phyloP scores from a whole-genome alignment of 2,329 filamentous ascomycete genomes.

The Aspergillus pseudoglaucus region DNA sequence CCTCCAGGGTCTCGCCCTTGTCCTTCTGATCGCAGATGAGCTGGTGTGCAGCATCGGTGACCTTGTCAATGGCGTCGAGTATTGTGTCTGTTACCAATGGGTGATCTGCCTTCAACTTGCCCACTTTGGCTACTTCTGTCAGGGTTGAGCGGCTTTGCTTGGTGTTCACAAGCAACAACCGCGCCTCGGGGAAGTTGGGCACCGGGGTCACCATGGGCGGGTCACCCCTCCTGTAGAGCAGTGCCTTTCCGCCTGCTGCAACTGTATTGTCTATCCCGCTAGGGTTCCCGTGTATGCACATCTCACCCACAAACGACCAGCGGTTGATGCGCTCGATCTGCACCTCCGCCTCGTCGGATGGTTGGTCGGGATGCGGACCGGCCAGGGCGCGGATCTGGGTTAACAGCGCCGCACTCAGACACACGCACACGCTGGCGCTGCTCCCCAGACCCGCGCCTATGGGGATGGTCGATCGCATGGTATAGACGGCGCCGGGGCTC shows the following conservation, averaged over 20 bases:
- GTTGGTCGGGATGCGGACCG: slow-evolving; percentile 87
- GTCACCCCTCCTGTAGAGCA: slow-evolving; percentile 77
- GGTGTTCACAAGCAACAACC: slow-evolving; percentile 83
- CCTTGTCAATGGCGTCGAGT: slow-evolving; percentile 71
- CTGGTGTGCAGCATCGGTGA: slow-evolving; percentile 51
- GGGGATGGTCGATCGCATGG: slow-evolving; percentile 85
- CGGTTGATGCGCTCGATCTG: slow-evolving; percentile 94
- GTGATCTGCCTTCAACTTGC: slow-evolving; percentile 61
- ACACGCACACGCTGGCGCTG: slow-evolving; percentile 90
- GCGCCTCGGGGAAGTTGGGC: slow-evolving; percentile 85
- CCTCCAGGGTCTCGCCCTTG: slow-evolving; percentile 60
- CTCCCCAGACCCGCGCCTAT: slow-evolving; percentile 87
- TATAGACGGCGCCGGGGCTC: slow-evolving; percentile 79
- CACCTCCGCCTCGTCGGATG: slow-evolving; percentile 73
- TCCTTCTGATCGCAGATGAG: slow-evolving; percentile 58
- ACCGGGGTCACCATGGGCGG: slow-evolving; percentile 71
- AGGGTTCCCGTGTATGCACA: slow-evolving; percentile 96
- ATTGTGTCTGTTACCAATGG: slow-evolving; percentile 73
- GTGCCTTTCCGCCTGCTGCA: slow-evolving; percentile 84
- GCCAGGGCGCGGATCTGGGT: slow-evolving; percentile 82
- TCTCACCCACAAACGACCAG: slow-evolving; percentile 95
- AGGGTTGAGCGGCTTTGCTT: slow-evolving; percentile 79
- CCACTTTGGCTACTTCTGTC: slow-evolving; percentile 81
- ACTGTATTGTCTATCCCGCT: slow-evolving; percentile 98
- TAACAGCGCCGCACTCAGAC: slow-evolving; percentile 74